Evolutionary conservation across 163 green algal genomes (phyloP).

Genomic region (Chloromonas sp.): DNA sequence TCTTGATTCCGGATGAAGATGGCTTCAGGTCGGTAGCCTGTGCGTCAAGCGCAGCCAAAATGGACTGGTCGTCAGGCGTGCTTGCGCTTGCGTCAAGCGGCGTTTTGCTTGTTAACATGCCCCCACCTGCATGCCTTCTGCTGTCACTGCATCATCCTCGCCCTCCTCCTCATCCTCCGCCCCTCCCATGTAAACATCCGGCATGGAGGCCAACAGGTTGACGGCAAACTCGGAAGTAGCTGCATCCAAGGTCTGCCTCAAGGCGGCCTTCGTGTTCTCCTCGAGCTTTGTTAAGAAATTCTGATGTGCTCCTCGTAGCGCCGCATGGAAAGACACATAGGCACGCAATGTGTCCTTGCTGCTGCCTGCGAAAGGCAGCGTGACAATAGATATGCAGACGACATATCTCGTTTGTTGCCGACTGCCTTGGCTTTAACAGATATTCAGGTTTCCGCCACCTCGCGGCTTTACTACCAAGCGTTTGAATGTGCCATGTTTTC

Average conservation of each 20-base stretch:
- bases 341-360: constrained; percentile 48
- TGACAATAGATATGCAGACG: too few species aligned
- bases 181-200: constrained; percentile 4
- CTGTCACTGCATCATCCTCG: neutral
- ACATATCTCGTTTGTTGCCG: too few species aligned
- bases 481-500: too few species aligned
- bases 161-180: neutral
- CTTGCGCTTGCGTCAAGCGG: too few species aligned
- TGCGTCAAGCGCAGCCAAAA: too few species aligned
- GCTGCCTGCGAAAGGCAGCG: constrained; percentile 25
- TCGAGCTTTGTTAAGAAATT: constrained; percentile 67
- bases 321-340: constrained; percentile 74
- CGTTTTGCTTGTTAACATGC: too few species aligned
- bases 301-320: constrained; percentile 58
- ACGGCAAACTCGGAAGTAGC: constrained; percentile 70
- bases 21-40: too few species aligned
- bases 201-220: constrained; percentile 40
- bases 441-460: too few species aligned
- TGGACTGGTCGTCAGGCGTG: too few species aligned
- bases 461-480: too few species aligned
- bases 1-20: too few species aligned
- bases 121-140: neutral
- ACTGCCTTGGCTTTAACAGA: too few species aligned
- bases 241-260: constrained; percentile 71
- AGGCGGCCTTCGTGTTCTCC: constrained; percentile 47